Base-by-base conservation (phyloP, 1,284 basidiomycete genomes). In the Spongiforma sp. region DNA sequence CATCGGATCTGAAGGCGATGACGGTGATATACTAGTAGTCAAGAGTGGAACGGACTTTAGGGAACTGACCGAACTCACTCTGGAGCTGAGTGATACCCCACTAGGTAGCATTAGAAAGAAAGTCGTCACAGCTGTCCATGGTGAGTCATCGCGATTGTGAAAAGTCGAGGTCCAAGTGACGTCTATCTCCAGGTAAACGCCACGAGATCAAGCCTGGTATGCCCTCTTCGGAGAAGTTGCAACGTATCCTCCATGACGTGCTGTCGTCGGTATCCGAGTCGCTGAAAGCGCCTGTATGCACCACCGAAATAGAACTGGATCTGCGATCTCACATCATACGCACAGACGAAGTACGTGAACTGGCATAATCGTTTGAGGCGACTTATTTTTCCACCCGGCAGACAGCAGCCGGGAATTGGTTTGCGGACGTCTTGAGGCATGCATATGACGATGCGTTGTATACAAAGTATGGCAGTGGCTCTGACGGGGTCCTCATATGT, bases 41-140 rank as follows among this genome's bases (percentile, higher is more conserved):
- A 97, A 98, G 77, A 94, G 92, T 67, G 95, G 95, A 7, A 94
- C 92, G 6, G 95, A 98, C 78, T 98, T 98, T 76, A 86, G 93
- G 36, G 94, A 97, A 68, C 80, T 97, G 32, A 93, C 93, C 61
- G 90, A 93, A 65, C 81, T 95, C 52, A 81, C 77, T 0, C 78
- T 97, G n/a, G 86, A 88, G 62, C 79, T 97, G 4, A 81, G 83
- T 43, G 80, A 87, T 57, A 84, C 89, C 1, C 85, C 89, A 1
- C 75, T 81, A 36, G 89, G 88, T 2, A 89, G 88, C 67, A 78
- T 93, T 3, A 85, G 95, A 64, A 83, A 77, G 58, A 89, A 89
- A 65, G 80, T 91, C 5, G 89, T 98, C 68, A 85, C 80, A 48
- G 73, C 78, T 14, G 82, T 96, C 43, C 84, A 78, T 62, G 93